phyloP scores from a whole-genome alignment of 1,284 basidiomycete species.

The Trametes versicolor region DNA sequence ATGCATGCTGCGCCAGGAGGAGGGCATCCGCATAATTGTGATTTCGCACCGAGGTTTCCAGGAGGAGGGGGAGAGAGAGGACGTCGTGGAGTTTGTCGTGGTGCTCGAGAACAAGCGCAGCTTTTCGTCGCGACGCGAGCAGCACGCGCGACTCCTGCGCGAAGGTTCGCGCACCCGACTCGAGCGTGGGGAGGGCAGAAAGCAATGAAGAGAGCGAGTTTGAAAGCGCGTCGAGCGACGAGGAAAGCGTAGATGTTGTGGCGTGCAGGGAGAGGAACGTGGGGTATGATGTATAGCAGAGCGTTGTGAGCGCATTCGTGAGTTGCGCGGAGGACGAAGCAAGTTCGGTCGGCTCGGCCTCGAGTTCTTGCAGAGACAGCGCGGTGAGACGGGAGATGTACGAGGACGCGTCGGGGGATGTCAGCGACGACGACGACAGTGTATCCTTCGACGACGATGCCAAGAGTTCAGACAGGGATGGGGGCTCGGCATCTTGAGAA shows the following conservation, averaged over 20 bases:
- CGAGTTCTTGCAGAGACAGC: slow-evolving; percentile 71
- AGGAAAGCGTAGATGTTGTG: slow-evolving; percentile 74
- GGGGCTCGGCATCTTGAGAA: slow-evolving; percentile 22
- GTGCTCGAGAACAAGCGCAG: slow-evolving; percentile 86
- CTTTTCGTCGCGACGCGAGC: slow-evolving; percentile 74
- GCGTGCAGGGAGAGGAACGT: slow-evolving; percentile 87
- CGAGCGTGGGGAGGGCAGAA: slow-evolving; percentile 76
- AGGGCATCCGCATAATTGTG: slow-evolving; percentile 93
- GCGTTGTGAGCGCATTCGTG: slow-evolving; percentile 86
- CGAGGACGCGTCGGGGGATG: slow-evolving; percentile 41
- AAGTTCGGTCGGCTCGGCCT: slow-evolving; percentile 76
- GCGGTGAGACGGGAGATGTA: slow-evolving; percentile 75
- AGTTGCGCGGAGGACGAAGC: slow-evolving; percentile 85
- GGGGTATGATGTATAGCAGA: slow-evolving; percentile 89
- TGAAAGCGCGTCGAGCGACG: slow-evolving; percentile 71
- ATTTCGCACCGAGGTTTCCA: slow-evolving; percentile 92
- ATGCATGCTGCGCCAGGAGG: slow-evolving; percentile 78
- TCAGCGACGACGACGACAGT: slow-evolving; percentile 24
- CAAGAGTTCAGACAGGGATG: slow-evolving; percentile 29
- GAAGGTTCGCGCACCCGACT: slow-evolving; percentile 75
- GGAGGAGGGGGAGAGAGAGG: slow-evolving; percentile 88
- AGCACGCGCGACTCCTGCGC: slow-evolving; percentile 63
- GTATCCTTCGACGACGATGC: slow-evolving; percentile 28
- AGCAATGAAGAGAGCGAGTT: slow-evolving; percentile 75
- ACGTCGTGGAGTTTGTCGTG: slow-evolving; percentile 92